phyloP scores from a whole-genome alignment of 2,329 filamentous ascomycete genomes.

The Apiospora rasikravindrae region DNA sequence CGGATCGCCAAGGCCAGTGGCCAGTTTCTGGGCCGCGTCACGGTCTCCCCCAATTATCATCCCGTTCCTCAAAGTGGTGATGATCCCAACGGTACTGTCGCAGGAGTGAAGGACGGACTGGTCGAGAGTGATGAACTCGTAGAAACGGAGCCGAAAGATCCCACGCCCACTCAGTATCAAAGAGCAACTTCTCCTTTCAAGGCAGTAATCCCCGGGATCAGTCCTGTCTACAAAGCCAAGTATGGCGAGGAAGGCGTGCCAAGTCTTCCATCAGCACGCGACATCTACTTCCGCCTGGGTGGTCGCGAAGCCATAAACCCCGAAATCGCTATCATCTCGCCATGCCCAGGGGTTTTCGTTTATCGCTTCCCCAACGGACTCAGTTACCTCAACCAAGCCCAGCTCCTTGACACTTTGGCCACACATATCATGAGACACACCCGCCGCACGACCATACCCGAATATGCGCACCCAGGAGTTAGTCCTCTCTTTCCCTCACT shows the following conservation, averaged over 20 bases:
- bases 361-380: constrained; percentile 95
- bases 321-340: constrained; percentile 74
- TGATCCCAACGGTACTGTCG: constrained; percentile 54
- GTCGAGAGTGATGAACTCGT: constrained; percentile 61
- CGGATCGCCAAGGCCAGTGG: constrained; percentile 83
- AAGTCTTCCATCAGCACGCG: constrained; percentile 53
- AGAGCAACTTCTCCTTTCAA: not conserved
- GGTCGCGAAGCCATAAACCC: constrained; percentile 93
- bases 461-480: constrained; percentile 72
- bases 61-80: constrained; percentile 74
- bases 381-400: constrained; percentile 92
- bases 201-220: not conserved
- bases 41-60: constrained; percentile 81
- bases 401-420: constrained; percentile 81
- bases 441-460: constrained; percentile 73
- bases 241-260: not conserved
- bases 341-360: constrained; percentile 92
- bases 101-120: constrained; percentile 58
- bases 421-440: constrained; percentile 72
- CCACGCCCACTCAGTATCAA: not conserved
- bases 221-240: not conserved
- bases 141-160: not conserved
- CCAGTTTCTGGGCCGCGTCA: constrained; percentile 81
- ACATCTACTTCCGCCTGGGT: constrained; percentile 85
- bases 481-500: constrained; percentile 47